Base-by-base conservation (phyloP, 805 yeast genomes). In the Ogataea dorogensis region DNA sequence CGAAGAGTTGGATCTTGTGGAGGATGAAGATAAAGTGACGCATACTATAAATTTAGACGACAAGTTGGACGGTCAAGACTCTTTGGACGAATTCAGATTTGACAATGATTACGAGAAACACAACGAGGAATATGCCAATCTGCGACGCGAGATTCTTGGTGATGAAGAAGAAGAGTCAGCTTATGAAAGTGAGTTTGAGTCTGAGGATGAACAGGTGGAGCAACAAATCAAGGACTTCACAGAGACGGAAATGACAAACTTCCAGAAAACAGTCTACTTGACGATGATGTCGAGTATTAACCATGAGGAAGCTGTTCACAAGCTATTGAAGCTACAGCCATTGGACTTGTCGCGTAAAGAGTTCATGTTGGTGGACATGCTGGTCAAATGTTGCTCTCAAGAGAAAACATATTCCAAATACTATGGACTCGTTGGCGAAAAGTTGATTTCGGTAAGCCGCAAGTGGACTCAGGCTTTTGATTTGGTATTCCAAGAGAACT, bases 281-380 rank as follows among this genome's bases (percentile, higher is more conserved):
- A 81, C 91, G 0, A 65, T 93, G 7, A 87, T 86, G 81, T 86
- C 96, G 15, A 79, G 95, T 42, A 75, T 91, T 81, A 81, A 94
- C 0, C 79, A 89, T 5, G 95, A 86, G 47, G 98, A 93, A 65
- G 91, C 95, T 0, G 88, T 86, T 1, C 98, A 89, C 58, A 89
- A 89, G 57, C 61, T 93, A 5, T 49, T 85, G 25, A 75, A 73
- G 51, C 51, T 85, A 9, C 43, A 54, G 5, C 63, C 68, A 2
- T 51, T 68, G 7, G 63, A 70, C 10, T 60, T 64, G 1, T 54
- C 48, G 10, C 56, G 65, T 7, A 67, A 73, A 28, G 75, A 79
- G 47, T 59, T 59, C 4, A 72, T 74, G 46, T 67, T 86, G 10
- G 78, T 75, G 6, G 88, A 83, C 47, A 83, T 85, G 75, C 61